phyloP scores from a whole-genome alignment of 441 rosid species.

The Syzygium syzygioides region DNA sequence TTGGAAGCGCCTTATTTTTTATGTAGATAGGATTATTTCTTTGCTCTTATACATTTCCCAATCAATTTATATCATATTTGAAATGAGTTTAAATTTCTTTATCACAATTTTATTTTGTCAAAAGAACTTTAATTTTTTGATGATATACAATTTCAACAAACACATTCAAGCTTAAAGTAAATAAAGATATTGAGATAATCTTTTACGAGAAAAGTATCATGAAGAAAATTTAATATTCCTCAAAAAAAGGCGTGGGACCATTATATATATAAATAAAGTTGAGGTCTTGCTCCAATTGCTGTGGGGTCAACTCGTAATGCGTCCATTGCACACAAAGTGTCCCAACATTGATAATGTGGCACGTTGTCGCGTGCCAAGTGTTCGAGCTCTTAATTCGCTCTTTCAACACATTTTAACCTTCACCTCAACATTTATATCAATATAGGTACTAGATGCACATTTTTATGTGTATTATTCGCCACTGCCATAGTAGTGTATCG shows the following conservation, averaged over 20 bases:
- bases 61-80: too few species aligned
- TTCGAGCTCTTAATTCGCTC: background rate
- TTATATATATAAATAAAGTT: too few species aligned
- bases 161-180: background rate
- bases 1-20: too few species aligned
- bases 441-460: background rate
- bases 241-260: background rate
- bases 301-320: background rate
- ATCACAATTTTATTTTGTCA: too few species aligned
- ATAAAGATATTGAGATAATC: background rate
- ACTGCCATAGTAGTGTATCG: too few species aligned
- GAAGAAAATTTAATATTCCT: background rate
- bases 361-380: background rate
- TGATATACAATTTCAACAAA: background rate
- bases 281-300: background rate
- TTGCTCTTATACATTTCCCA: background rate
- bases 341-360: background rate
- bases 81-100: background rate
- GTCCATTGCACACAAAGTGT: background rate
- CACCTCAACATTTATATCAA: background rate
- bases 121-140: background rate
- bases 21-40: background rate
- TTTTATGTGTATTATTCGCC: background rate
- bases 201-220: background rate
- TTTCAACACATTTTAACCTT: background rate